Conservation (phyloP, 768 basidiomycete genomes). For the Erythrobasidium yunnanense region DNA sequence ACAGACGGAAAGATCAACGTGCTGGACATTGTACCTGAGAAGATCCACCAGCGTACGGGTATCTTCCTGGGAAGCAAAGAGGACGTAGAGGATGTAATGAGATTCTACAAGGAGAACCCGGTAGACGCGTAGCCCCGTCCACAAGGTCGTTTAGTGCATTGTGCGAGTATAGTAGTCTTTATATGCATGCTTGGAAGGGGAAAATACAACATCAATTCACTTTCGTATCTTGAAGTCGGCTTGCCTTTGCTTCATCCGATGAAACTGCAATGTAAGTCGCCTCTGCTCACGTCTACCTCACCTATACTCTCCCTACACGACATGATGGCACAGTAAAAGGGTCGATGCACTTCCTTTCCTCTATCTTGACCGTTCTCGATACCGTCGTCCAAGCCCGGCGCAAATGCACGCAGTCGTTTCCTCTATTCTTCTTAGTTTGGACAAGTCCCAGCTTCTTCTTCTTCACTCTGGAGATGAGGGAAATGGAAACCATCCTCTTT, state of each 20-base stretch:
- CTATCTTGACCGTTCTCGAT: neutral
- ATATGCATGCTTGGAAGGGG: neutral
- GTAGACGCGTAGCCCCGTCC: neutral
- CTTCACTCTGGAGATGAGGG: neutral
- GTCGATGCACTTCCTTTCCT: constrained; percentile 6
- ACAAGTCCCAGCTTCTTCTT: neutral
- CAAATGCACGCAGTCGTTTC: neutral
- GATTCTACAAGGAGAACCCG: constrained; percentile 55
- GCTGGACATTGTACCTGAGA: constrained; percentile 73
- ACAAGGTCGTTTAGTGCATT: neutral
- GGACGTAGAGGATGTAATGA: constrained; percentile 79
- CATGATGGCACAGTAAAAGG: constrained; percentile 28
- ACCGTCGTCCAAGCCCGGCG: neutral
- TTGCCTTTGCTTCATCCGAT: neutral
- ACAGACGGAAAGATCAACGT: constrained; percentile 91
- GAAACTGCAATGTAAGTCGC: neutral
- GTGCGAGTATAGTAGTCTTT: neutral
- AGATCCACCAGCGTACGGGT: constrained; percentile 81
- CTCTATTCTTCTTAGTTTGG: no score
- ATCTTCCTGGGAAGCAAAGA: constrained; percentile 89
- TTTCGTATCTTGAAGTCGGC: neutral
- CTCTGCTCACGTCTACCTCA: neutral
- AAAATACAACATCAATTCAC: neutral
- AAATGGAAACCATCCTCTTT: neutral
- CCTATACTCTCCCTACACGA: neutral